Evolutionary conservation across 83 land plant species (phyloP).

Genomic region (Diphasiastrum complanatum): DNA sequence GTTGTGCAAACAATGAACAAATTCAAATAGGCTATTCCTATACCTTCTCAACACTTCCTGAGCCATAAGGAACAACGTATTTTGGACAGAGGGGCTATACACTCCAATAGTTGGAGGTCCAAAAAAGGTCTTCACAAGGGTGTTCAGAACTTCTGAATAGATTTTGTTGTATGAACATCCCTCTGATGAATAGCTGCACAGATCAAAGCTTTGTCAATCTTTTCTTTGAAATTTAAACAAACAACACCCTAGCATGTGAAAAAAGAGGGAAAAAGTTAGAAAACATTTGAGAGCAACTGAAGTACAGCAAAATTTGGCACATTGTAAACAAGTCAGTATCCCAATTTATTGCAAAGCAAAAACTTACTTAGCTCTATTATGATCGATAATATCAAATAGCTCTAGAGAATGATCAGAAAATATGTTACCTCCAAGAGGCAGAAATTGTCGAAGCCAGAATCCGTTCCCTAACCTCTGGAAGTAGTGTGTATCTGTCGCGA

Average conservation of each 20-base stretch:
- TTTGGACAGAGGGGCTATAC: slow-evolving; percentile 96
- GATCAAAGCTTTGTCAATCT: not conserved
- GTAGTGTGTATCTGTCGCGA: slow-evolving; percentile 69
- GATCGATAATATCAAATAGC: too few species aligned
- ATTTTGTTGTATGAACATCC: slow-evolving; percentile 47
- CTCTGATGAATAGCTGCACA: slow-evolving; percentile 56
- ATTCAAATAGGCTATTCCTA: too few species aligned
- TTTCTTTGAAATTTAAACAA: too few species aligned
- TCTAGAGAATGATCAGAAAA: too few species aligned
- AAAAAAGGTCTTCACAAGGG: slow-evolving; percentile 60
- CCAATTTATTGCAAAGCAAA: too few species aligned
- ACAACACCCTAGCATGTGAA: too few species aligned
- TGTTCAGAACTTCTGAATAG: slow-evolving; percentile 47
- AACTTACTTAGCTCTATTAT: too few species aligned
- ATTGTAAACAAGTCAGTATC: too few species aligned
- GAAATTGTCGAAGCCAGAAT: slow-evolving; percentile 81
- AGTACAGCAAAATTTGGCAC: too few species aligned
- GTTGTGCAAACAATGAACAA: too few species aligned
- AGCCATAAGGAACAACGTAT: slow-evolving; percentile 85
- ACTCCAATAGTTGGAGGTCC: slow-evolving; percentile 77
- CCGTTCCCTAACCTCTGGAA: slow-evolving; percentile 86
- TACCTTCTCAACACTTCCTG: slow-evolving; percentile 73
- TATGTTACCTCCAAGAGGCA: slow-evolving; percentile 76
- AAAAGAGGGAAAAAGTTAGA: too few species aligned
- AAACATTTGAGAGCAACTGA: too few species aligned